Evolutionary conservation across 768 basidiomycete species (phyloP), one percentile per base, ranked within the genome.

Genomic region (Mycena olivaceomarginata): DNA sequence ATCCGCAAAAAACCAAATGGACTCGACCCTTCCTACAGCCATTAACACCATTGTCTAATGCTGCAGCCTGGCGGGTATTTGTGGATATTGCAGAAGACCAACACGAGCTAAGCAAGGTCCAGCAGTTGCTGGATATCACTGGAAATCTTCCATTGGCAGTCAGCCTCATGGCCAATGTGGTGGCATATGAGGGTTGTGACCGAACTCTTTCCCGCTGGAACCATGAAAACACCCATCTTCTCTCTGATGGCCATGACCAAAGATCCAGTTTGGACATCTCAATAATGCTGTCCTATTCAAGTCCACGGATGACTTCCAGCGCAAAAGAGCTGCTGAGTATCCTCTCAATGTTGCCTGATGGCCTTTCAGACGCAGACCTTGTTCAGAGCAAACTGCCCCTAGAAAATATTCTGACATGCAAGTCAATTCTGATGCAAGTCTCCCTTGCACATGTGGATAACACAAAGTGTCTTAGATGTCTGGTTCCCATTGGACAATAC

Each of bases 331-430:
- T 51, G 15, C 48, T 51, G 8, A 20, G 48, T 20, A 2, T 51
- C 18, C 48, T 51, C 15, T 51, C 48, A 15, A 15, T 51, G 15
- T 20, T 51, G 20, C 48, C 48, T 2, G 48, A 63, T 63, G 62
- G 62, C 16, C 37, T 63, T 63, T 63, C 62, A 9, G 62, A 63
- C 41, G 62, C 62, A n/a, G 62, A 63, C 62, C 62, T 63, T 13
- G 37, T 63, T 41, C 62, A 63, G 37, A 41, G 37, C 16, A 41
- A 10, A 41, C 40, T 63, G 40, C 62, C 62, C 5, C 37, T 63
- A 15, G 37, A 39, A 13, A 63, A 63, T 63, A 41, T 63, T 41
- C 62, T 63, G 11, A 2, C 62, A 15, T 39, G 37, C 62, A 63
- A 63, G 40, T 63, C 40, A 15, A 63, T 4, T 41, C 39, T 63